These are phyloP conservation scores for Syzygium aromaticum DNA, from an alignment of 345 rosid species.

Conservation along the genomic window DNA sequence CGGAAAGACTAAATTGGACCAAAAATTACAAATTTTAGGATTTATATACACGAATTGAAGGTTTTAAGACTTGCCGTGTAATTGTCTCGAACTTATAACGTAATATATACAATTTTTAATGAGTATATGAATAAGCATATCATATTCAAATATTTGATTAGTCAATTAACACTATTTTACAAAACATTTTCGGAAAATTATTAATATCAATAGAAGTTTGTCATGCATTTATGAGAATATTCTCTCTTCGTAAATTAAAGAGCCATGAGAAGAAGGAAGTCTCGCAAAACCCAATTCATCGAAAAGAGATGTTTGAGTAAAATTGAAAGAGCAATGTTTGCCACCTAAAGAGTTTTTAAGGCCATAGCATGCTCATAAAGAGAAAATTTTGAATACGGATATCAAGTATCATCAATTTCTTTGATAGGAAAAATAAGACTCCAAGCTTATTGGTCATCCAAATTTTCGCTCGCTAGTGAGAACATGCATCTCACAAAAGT, in stretches of 20 bases:
- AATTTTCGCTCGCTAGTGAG: neutral
- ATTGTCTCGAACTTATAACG: neutral
- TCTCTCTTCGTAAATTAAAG: neutral
- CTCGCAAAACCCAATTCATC: neutral
- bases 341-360: neutral
- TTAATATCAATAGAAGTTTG: neutral
- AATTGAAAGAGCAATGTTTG: neutral
- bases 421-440: neutral
- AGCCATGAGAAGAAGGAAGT: neutral
- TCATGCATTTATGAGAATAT: neutral
- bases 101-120: neutral
- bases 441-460: rapidly evolving
- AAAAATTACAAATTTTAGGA: too few species aligned
- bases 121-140: too few species aligned
- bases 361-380: neutral
- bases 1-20: too few species aligned
- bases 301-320: neutral
- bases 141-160: neutral
- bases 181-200: neutral
- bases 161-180: neutral
- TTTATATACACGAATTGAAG: too few species aligned
- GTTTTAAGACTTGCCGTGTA: neutral
- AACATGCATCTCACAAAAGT: neutral
- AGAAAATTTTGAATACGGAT: rapidly evolving
- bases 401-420: rapidly evolving